Percentiles rank a stretch among this genome's conserved stretches.
phyloP scores from a whole-genome alignment of 495 filamentous ascomycete species.

The Bacidia rubella region DNA sequence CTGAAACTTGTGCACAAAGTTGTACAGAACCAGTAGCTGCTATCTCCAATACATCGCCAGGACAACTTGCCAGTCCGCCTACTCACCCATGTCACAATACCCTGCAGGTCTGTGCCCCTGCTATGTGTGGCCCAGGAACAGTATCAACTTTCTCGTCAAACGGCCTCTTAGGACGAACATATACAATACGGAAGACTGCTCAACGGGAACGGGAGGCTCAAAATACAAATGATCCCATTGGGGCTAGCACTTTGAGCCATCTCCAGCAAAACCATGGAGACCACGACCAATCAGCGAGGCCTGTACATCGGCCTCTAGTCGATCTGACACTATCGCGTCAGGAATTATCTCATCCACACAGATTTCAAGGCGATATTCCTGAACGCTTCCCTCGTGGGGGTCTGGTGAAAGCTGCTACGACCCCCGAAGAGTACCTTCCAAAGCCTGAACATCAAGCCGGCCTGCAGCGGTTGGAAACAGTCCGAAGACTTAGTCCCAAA shows the following conservation, averaged over 20 bases:
- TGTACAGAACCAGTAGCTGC: no score
- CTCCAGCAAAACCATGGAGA: conserved; percentile 6
- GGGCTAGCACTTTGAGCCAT: background rate
- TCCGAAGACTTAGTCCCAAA: conserved; percentile 22
- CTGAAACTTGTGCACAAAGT: no score
- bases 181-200: conserved; percentile 45
- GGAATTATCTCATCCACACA: conserved; percentile 60
- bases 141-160: conserved; percentile 42
- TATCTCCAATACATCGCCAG: no score
- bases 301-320: conserved; percentile 49
- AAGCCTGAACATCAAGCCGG: no score
- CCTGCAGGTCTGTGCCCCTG: no score
- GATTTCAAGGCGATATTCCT: conserved; percentile 54
- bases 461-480: conserved; percentile 5
- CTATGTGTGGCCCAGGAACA: no score
- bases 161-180: conserved; percentile 49
- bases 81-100: no score
- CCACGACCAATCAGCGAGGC: conserved; percentile 21
- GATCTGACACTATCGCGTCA: conserved; percentile 63
- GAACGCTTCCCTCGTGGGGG: conserved; percentile 35
- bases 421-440: conserved; percentile 39
- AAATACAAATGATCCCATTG: conserved; percentile 14
- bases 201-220: conserved; percentile 38
- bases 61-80: no score
- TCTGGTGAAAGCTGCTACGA: conserved; percentile 56